A percentile compares a stretch with the other conserved stretches of the same genome.
phyloP scores from a whole-genome alignment of 2,329 filamentous ascomycete genomes.

The Dryadomyces quercus-mongolicae region DNA sequence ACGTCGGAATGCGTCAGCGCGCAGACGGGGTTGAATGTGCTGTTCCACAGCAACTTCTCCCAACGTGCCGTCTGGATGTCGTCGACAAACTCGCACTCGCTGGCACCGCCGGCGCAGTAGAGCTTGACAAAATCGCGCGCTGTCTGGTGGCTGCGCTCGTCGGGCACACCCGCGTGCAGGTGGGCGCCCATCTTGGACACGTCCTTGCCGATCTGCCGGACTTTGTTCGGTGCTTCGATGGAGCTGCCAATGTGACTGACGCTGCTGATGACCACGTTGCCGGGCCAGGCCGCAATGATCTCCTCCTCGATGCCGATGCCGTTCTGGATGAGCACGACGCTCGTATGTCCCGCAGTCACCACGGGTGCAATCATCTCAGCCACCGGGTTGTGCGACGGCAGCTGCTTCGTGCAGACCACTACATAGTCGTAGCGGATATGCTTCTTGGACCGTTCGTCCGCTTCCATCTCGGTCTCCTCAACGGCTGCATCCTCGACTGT shows the following conservation, averaged over 20 bases:
- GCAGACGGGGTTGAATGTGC: conserved; percentile 12
- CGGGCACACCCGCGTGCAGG: background rate
- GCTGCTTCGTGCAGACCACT: conserved; percentile 11
- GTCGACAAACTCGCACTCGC: conserved; percentile 2
- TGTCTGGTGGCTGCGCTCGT: background rate
- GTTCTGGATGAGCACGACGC: conserved; percentile 11
- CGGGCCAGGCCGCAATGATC: conserved; percentile 6
- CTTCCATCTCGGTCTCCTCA: background rate
- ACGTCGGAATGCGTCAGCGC: conserved; percentile 10
- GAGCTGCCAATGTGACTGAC: conserved; percentile 12
- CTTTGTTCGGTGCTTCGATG: conserved; percentile 5
- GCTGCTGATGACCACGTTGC: conserved; percentile 10
- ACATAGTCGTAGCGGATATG: conserved; percentile 7
- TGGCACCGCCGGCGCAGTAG: conserved; percentile 9
- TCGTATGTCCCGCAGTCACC: conserved; percentile 5
- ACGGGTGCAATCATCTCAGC: conserved; percentile 6
- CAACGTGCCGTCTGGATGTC: conserved; percentile 11
- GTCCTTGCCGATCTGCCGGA: conserved; percentile 9
- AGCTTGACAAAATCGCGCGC: conserved; percentile 1
- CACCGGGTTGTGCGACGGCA: conserved; percentile 5
- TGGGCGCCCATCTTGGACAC: conserved; percentile 9
- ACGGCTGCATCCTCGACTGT: conserved; percentile 1
- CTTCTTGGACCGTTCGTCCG: background rate
- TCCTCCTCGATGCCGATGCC: conserved; percentile 12
- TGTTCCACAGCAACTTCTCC: conserved; percentile 13